Evolutionary conservation across 176 grass and related monocot genomes (phyloP), one percentile per base, ranked within the genome.

Genomic region (Avena eriantha): DNA sequence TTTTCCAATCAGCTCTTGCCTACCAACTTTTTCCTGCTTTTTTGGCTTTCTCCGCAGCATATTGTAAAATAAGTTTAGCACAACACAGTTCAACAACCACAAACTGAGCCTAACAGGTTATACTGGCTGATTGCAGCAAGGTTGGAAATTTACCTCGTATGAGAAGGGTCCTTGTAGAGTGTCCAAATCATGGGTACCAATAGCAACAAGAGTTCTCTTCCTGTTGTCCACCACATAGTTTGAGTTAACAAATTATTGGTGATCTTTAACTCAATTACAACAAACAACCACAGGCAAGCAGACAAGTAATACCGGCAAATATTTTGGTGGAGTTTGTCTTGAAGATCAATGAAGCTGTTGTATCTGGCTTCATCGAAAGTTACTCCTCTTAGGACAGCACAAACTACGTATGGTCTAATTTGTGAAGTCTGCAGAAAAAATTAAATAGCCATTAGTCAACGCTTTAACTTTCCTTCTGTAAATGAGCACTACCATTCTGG

Each of bases 321-420:
- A 93, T 98, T 98, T 86, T 98, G 94, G 60, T 98, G 97, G 29
- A 98, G 90, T 82, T 98, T 98, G 87, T 98, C 94, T 94, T 98
- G 94, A n/a, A 98, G 88, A 76, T 94, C 97, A 83, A 98, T 98
- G 88, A 98, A 98, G 84, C 92, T 98, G 86, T 93, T 98, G 84
- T 96, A 98, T 87, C 92, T 92, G 56, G 78, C 89, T 91, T 98
- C 94, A 87, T 98, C 90, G 2, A 96, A 98, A 85, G 90, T 91
- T 85, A 98, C 82, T 24, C 94, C 94, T 86, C 94, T 92, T 85
- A 98, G 87, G 34, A 96, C 87, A 45, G 97, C 94, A 93, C 94
- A 99, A 80, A 99, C 97, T 72, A 96, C 47, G 4, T 90, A 93
- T 17, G 93, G 97, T 71, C 97, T 94, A 88, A 99, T 93, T 88